Conservation (phyloP, 1,139 yeast species). For the Pichia sp. region DNA sequence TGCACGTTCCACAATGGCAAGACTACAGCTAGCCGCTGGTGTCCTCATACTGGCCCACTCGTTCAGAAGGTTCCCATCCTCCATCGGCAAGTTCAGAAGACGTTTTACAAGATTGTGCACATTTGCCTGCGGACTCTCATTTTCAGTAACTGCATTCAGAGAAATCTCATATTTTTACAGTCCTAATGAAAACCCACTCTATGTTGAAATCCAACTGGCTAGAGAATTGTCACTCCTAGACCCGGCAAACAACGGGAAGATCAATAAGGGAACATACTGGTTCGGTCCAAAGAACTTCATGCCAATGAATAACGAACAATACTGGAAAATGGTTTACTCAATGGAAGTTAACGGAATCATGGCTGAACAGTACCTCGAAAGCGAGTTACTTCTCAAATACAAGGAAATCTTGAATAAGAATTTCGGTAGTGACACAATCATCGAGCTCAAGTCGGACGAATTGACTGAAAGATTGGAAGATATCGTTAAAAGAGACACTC, state of each 20-base stretch:
- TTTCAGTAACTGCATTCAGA: conserved; percentile 10
- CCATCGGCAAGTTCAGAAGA: conserved; percentile 5
- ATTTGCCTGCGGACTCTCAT: conserved; percentile 13
- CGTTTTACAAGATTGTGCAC: conserved; percentile 5
- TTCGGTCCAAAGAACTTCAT: conserved; percentile 31
- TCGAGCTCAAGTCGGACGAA: conserved; percentile 4
- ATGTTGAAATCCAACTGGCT: conserved; percentile 28
- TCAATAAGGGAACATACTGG: conserved; percentile 23
- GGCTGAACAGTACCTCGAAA: conserved; percentile 20
- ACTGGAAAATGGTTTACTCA: conserved; percentile 20
- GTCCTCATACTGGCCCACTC: conserved; percentile 17
- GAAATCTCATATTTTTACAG: conserved; percentile 16
- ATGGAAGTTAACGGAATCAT: conserved; percentile 20
- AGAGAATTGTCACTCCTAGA: conserved; percentile 21
- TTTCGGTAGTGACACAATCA: conserved; percentile 1
- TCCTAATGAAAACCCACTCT: conserved; percentile 28
- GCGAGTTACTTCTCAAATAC: conserved; percentile 14
- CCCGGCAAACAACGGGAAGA: conserved; percentile 18
- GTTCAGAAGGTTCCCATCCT: conserved; percentile 15
- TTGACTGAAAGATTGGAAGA: conserved; percentile 10
- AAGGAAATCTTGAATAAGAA: conserved; percentile 8
- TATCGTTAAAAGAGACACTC: neutral
- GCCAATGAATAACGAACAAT: conserved; percentile 29
- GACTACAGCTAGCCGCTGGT: conserved; percentile 25
- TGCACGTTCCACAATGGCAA: conserved; percentile 24